Base-by-base conservation (phyloP, 768 basidiomycete genomes). In the Lactarius pseudohatsudake region DNA sequence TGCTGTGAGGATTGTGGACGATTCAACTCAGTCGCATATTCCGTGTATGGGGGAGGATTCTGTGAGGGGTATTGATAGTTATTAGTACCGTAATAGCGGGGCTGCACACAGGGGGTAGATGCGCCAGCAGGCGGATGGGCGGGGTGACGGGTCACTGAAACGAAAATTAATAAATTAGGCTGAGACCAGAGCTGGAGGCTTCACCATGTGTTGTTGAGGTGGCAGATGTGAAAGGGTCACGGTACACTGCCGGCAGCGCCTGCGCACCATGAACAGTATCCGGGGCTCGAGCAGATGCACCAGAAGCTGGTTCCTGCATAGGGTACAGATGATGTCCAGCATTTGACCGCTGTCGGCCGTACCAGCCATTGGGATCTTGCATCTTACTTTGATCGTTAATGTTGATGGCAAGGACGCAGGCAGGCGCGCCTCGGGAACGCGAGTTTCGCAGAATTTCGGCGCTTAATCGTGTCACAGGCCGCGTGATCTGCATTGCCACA, bases 171-270 rank as follows among this genome's bases (percentile, higher is more conserved):
- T 34, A 47, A 4, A 26, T 26, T 72, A 26, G 66, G 36, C 38
- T 10, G 28, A 28, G 30, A 30, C 22, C 11, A 18, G 11, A 40
- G 57, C 57, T 66, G 50, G 34, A 30, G 45, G 28, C 41, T 77
- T 68, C 73, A 90, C 91, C 89, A 73, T 92, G 91, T 43, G 85
- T 81, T 9, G 89, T 84, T n/a, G 90, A 90, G 4, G 87, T 89
- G 32, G 88, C 86, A 66, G 90, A 91, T 45, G 88, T 88, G 72
- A 88, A 81, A 45, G 91, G 89, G 50, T 53, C 50, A 26, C 50
- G 13, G 74, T 91, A 92, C 40, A 83, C 79, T 4, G 85, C 83
- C 56, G 90, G 80, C 30, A 92, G 76, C 61, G 82, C 77, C 68
- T 90, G 90, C 2, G 89, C 86, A 74, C 86, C 85, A 59, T 89